Conservation (phyloP, 306 rosid genomes). For the Lagenaria siceraria region DNA sequence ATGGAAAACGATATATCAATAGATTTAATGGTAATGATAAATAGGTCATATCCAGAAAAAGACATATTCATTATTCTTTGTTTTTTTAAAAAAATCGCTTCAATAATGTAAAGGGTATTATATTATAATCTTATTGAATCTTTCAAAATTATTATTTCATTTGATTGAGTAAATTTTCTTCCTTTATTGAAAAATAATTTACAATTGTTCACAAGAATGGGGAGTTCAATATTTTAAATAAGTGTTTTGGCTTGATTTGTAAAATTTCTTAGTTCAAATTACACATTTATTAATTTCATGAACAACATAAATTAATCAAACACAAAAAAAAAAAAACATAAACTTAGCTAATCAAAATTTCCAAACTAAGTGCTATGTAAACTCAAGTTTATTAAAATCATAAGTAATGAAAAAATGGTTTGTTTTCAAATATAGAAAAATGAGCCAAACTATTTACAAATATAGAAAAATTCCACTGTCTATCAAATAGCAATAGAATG, state of each 20-base stretch:
- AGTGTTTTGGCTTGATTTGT: not conserved
- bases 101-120: not conserved
- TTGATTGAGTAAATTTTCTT: not conserved
- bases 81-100: not conserved
- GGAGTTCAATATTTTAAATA: not conserved
- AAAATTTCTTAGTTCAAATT: not conserved
- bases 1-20: too few species aligned
- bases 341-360: not conserved
- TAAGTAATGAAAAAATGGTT: too few species aligned
- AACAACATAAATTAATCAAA: not conserved
- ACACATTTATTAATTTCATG: not conserved
- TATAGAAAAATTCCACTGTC: too few species aligned
- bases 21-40: too few species aligned
- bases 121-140: not conserved
- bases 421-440: too few species aligned
- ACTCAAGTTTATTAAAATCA: too few species aligned
- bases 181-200: not conserved
- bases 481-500: too few species aligned
- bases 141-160: not conserved
- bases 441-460: too few species aligned
- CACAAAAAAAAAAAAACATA: not conserved
- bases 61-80: too few species aligned
- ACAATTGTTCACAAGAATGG: not conserved
- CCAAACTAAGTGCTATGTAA: not conserved
- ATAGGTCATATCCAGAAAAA: too few species aligned